Evolutionary conservation across 805 yeast genomes (phyloP), one percentile per base, ranked within the genome.

Genomic region (Millerozyma acaciae): DNA sequence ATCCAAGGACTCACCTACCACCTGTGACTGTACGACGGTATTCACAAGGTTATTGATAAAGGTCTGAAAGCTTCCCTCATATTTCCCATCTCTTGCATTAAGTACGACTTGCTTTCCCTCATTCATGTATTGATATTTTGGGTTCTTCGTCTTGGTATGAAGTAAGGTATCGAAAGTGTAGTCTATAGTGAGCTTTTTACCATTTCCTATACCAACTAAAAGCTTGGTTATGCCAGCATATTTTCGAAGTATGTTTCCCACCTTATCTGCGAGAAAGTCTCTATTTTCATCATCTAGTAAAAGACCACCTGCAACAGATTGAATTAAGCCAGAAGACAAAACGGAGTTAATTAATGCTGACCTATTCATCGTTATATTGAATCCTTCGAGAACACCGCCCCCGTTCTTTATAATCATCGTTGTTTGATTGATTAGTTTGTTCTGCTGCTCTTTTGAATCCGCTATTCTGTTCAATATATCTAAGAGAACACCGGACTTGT

Each of bases 201-300:
- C 65, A 19, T 49, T 38, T 16, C 70, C 69, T n/a, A 61, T 37
- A n/a, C 54, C 57, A 24, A 39, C 41, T 29, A 65, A 39, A 8
- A 63, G 30, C 28, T 47, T 33, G 4, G 61, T 46, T 14, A 60
- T 44, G 60, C 63, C 64, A 6, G 54, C 43, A 29, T 61, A 37
- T 14, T 50, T 43, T 9, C 47, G 46, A 24, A 65, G 45, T 8
- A 52, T 30, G 10, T 44, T 37, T 3, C 69, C 69, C 12, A 51
- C 27, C 10, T 44, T 30, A 20, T 45, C 51, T 2, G 65, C 51
- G 12, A 63, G 30, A 2, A 28, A 16, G 19, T 44, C 36, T 21
- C 62, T 44, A 37, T 62, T 59, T 15, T 50, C 41, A 8, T 57
- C 62, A 39, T 63, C 47, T 10, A 55, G 23, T 16, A 65, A 40